Conservation (phyloP, 2,329 filamentous ascomycete genomes). For the Arachnomyces sp. region DNA sequence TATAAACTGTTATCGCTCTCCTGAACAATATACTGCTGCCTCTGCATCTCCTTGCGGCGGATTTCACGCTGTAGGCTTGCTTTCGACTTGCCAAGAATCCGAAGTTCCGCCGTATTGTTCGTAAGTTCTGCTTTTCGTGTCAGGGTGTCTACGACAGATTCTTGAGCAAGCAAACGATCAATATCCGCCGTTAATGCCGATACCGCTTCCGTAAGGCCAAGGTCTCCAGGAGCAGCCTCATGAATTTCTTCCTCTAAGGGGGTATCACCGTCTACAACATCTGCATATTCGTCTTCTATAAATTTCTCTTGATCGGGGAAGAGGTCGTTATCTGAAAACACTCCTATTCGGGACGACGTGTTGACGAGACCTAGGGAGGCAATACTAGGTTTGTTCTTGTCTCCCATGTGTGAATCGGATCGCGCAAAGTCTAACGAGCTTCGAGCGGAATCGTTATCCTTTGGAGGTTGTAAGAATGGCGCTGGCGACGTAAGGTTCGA, state of each 20-base stretch:
- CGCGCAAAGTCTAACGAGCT: conserved; percentile 54
- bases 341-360: conserved; percentile 75
- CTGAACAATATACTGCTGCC: conserved; percentile 94
- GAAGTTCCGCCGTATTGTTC: conserved; percentile 88
- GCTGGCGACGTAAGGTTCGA: conserved; percentile 29
- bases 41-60: conserved; percentile 85
- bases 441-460: conserved; percentile 54
- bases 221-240: conserved; percentile 86
- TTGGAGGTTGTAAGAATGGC: conserved; percentile 46
- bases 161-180: conserved; percentile 77
- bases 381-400: conserved; percentile 70
- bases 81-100: conserved; percentile 89
- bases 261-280: conserved; percentile 53
- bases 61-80: conserved; percentile 89
- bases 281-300: conserved; percentile 76
- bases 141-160: conserved; percentile 83
- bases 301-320: conserved; percentile 76
- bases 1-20: conserved; percentile 97
- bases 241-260: conserved; percentile 76
- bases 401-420: conserved; percentile 34
- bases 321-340: conserved; percentile 88
- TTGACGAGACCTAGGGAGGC: conserved; percentile 87
- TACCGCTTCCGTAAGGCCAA: conserved; percentile 89
- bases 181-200: conserved; percentile 82
- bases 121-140: conserved; percentile 92